These are phyloP conservation scores for Scenedesmus sp. DNA, from an alignment of 163 green algal species.

Conservation along the genomic window DNA sequence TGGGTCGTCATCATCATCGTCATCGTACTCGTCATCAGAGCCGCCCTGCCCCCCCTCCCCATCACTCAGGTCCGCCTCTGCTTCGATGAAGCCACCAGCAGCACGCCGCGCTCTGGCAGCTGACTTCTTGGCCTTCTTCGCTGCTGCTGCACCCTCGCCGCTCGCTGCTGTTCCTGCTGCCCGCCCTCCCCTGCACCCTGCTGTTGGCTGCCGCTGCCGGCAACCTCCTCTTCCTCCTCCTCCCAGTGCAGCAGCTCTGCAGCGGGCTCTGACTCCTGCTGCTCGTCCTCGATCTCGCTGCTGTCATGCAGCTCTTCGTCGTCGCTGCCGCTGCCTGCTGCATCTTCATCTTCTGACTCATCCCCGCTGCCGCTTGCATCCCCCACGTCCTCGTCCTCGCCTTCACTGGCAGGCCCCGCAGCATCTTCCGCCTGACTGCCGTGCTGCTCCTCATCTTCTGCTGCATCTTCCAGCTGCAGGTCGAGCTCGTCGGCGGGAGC, in stretches of 20 bases:
- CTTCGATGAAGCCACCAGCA: constrained; percentile 44
- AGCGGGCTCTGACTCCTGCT: constrained; percentile 33
- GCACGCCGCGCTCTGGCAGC: neutral
- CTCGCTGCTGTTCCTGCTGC: neutral
- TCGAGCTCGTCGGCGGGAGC: constrained; percentile 29
- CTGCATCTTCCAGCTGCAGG: constrained; percentile 56
- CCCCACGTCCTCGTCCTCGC: neutral
- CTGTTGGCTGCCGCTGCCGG: neutral
- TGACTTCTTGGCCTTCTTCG: neutral
- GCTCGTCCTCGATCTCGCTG: constrained; percentile 28
- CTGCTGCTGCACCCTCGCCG: neutral
- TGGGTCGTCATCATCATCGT: constrained; percentile 52
- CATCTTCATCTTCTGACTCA: neutral
- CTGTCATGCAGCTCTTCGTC: constrained; percentile 2
- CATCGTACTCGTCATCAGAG: constrained; percentile 65
- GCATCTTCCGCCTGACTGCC: neutral
- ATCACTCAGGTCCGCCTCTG: constrained; percentile 54
- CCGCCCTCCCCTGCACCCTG: neutral
- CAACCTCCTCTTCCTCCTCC: constrained; percentile 53
- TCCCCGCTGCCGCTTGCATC: constrained; percentile 8
- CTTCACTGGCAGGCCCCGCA: neutral
- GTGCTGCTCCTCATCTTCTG: constrained; percentile 2
- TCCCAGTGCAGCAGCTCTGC: constrained; percentile 61
- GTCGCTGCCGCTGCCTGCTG: neutral
- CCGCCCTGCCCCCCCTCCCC: constrained; percentile 59